Evolutionary conservation across 2,329 filamentous ascomycete genomes (phyloP).

Genomic region (Alternaria gansuensis): DNA sequence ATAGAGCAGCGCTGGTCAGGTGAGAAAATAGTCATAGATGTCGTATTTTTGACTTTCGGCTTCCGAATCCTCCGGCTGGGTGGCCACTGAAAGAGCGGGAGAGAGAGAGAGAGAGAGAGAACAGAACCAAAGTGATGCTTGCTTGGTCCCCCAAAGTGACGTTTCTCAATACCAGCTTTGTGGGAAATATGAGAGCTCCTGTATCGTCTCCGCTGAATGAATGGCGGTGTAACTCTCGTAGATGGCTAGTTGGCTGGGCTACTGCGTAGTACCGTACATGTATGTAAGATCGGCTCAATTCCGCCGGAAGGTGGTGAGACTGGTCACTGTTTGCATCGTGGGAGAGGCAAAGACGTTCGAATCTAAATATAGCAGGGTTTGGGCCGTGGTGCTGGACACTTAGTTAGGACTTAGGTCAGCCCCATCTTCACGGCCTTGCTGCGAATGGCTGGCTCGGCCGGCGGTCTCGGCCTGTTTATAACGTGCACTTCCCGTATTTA

Average conservation of each 20-base stretch:
- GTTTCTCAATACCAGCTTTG: constrained; percentile 1
- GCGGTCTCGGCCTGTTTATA: constrained; percentile 9
- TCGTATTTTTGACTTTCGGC: no score
- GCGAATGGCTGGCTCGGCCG: constrained; percentile 6
- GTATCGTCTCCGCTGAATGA: not conserved
- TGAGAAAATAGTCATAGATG: not conserved
- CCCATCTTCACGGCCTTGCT: not conserved
- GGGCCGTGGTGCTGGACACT: not conserved
- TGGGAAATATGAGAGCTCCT: constrained; percentile 2
- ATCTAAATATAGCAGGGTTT: constrained; percentile 3
- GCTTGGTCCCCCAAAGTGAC: not conserved
- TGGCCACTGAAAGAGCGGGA: not conserved
- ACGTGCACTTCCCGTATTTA: constrained; percentile 5
- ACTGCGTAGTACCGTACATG: not conserved
- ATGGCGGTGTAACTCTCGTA: not conserved
- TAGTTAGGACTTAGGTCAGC: not conserved
- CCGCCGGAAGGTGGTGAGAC: not conserved
- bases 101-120: no score
- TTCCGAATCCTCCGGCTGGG: not conserved
- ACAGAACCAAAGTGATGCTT: no score
- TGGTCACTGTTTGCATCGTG: not conserved
- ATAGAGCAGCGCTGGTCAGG: no score
- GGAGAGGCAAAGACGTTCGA: constrained; percentile 4
- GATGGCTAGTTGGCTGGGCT: no score
- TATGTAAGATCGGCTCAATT: not conserved